Conservation (phyloP, 805 yeast species). For the Zygoascus tannicola region DNA sequence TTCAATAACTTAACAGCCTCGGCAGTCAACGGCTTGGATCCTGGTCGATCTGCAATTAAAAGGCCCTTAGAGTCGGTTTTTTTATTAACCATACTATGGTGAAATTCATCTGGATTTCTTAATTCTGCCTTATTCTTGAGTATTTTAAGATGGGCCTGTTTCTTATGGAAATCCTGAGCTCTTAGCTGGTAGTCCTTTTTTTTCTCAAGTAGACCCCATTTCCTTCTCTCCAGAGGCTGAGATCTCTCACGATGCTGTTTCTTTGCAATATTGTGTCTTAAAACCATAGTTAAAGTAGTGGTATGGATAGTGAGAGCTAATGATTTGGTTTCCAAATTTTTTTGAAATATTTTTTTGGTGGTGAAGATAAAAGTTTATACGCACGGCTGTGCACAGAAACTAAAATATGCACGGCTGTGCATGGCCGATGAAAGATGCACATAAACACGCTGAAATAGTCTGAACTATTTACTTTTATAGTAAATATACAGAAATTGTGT, state of each 20-base stretch:
- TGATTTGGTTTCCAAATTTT: too few species aligned
- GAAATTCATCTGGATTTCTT: slow-evolving; percentile 91
- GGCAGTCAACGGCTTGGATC: slow-evolving; percentile 41
- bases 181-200: slow-evolving; percentile 72
- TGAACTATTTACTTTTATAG: too few species aligned
- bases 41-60: slow-evolving; percentile 47
- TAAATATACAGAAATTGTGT: too few species aligned
- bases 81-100: slow-evolving; percentile 78
- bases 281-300: neutral
- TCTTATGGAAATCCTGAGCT: slow-evolving; percentile 55
- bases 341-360: too few species aligned
- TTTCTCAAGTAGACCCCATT: slow-evolving; percentile 83
- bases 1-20: slow-evolving; percentile 79
- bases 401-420: too few species aligned
- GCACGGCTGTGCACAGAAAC: too few species aligned
- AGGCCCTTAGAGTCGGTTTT: slow-evolving; percentile 66
- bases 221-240: slow-evolving; percentile 65
- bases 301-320: too few species aligned
- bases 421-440: too few species aligned
- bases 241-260: slow-evolving; percentile 94
- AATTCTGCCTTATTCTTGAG: slow-evolving; percentile 61
- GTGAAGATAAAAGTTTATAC: too few species aligned
- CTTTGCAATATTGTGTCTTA: slow-evolving; percentile 77
- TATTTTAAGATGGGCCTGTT: slow-evolving; percentile 53
- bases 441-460: too few species aligned